Percentiles rank a stretch among this genome's conserved stretches.
These are phyloP conservation scores for Zangia roseola DNA, from an alignment of 768 basidiomycete genomes.

Conservation along the genomic window DNA sequence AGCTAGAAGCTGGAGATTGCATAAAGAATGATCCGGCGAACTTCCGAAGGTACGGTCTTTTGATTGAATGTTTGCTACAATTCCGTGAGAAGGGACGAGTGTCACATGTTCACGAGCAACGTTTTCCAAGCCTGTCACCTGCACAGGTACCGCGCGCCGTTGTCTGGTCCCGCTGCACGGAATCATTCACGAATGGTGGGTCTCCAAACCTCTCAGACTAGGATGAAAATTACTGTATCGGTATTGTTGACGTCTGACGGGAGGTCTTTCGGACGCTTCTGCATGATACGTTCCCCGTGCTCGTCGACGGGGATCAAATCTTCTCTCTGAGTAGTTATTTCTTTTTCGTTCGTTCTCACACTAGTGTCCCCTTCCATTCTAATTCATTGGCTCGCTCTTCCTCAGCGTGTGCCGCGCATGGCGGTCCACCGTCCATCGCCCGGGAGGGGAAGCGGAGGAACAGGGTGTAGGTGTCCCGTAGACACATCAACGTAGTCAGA, in stretches of 20 bases:
- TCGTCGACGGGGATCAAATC: constrained; percentile 21
- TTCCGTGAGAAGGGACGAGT: too few species aligned
- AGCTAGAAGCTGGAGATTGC: too few species aligned
- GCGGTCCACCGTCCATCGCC: too few species aligned
- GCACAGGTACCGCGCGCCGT: too few species aligned
- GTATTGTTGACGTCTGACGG: constrained; percentile 15
- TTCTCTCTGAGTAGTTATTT: constrained; percentile 33
- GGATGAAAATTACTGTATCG: constrained; percentile 29
- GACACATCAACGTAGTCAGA: not conserved
- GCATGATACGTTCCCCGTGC: constrained; percentile 23
- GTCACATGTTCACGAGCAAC: too few species aligned
- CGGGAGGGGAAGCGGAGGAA: not conserved
- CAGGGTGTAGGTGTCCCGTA: constrained; percentile 1
- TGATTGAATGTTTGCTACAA: too few species aligned
- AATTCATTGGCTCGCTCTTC: constrained; percentile 12
- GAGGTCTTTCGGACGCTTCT: constrained; percentile 29
- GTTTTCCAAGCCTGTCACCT: too few species aligned
- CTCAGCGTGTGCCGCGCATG: constrained; percentile 1
- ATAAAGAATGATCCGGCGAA: too few species aligned
- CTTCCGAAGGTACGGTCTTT: too few species aligned
- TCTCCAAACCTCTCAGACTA: not conserved
- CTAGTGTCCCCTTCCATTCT: not conserved
- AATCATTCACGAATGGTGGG: too few species aligned
- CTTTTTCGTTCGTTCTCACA: not conserved
- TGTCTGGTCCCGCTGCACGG: too few species aligned